A percentile compares a stretch with the other conserved stretches of the same genome.
These are phyloP conservation scores for Phytophthora cactorum DNA, from an alignment of 352 stramenopile species.

Conservation along the genomic window DNA sequence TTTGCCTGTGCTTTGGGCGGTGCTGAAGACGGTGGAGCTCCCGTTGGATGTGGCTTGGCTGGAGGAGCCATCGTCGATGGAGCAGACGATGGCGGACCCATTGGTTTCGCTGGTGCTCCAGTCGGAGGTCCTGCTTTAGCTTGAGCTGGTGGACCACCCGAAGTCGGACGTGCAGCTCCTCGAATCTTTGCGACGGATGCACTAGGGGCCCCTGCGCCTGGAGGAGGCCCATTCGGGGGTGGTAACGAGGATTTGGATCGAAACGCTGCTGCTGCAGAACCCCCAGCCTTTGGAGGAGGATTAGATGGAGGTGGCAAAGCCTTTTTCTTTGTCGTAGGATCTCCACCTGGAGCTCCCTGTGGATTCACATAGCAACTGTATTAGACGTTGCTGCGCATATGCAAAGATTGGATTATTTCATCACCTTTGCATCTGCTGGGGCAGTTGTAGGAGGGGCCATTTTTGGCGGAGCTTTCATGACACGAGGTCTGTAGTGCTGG, in stretches of 20 bases:
- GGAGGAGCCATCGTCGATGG: constrained; percentile 16
- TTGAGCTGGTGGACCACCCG: constrained; percentile 44
- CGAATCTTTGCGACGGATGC: constrained; percentile 81
- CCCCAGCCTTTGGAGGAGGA: constrained; percentile 62
- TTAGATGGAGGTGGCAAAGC: constrained; percentile 69
- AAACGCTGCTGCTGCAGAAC: constrained; percentile 67
- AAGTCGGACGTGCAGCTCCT: constrained; percentile 53
- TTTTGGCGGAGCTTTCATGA: constrained; percentile 47
- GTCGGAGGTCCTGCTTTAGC: constrained; percentile 42
- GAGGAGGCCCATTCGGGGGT: constrained; percentile 67
- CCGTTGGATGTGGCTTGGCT: constrained; percentile 26
- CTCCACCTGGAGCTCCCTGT: constrained; percentile 8
- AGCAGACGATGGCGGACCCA: constrained; percentile 23
- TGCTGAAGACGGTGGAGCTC: constrained; percentile 17
- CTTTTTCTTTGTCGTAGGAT: constrained; percentile 68
- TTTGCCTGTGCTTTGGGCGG: constrained; percentile 34
- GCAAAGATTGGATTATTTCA: background rate
- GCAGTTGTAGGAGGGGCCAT: constrained; percentile 40
- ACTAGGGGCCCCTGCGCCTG: constrained; percentile 53
- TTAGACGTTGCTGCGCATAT: background rate
- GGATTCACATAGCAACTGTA: background rate
- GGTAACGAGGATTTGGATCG: constrained; percentile 69
- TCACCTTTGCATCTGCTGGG: constrained; percentile 40
- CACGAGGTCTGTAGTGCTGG: constrained; percentile 18
- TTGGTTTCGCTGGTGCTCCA: constrained; percentile 30